Percentiles rank a stretch among this genome's conserved stretches.
Conservation (phyloP, 2,329 filamentous ascomycete genomes). For the Clonostachys sp. region DNA sequence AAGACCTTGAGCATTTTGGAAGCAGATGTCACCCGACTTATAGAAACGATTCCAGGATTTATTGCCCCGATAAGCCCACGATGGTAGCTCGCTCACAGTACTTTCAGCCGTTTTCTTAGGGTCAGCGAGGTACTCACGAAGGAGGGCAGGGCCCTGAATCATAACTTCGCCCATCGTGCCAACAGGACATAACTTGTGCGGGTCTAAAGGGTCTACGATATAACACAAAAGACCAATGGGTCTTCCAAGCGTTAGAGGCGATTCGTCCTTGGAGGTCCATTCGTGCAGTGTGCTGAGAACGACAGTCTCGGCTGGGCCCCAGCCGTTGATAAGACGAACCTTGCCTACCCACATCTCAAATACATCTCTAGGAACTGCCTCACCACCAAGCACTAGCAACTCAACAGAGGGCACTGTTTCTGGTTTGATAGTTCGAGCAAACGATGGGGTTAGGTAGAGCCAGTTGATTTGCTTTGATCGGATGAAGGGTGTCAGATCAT, state of each 20-base stretch:
- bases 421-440: neutral
- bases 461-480: slow-evolving; percentile 7
- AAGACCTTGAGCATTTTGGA: slow-evolving; percentile 1
- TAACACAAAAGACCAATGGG: slow-evolving; percentile 5
- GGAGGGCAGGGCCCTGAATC: slow-evolving; percentile 24
- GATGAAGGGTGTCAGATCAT: slow-evolving; percentile 18
- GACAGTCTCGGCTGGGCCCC: slow-evolving; percentile 5
- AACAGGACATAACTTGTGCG: slow-evolving; percentile 8
- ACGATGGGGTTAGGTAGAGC: slow-evolving; percentile 7
- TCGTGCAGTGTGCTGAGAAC: slow-evolving; percentile 3
- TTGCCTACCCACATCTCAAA: slow-evolving; percentile 4
- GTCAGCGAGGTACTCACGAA: slow-evolving; percentile 40
- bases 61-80: neutral
- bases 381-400: slow-evolving; percentile 3
- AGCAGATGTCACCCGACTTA: slow-evolving; percentile 5
- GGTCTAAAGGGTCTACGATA: slow-evolving; percentile 9
- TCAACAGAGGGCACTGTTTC: neutral
- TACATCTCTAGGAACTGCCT: slow-evolving; percentile 3
- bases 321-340: slow-evolving; percentile 3
- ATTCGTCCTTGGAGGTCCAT: neutral
- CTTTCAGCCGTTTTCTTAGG: slow-evolving; percentile 15
- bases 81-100: neutral
- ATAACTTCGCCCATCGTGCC: slow-evolving; percentile 19
- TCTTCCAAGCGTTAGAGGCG: neutral
- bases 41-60: slow-evolving; percentile 5